A percentile compares a stretch with the other conserved stretches of the same genome.
Evolutionary conservation across 805 yeast genomes (phyloP).

Genomic region (Yamadazyma nakazawae): DNA sequence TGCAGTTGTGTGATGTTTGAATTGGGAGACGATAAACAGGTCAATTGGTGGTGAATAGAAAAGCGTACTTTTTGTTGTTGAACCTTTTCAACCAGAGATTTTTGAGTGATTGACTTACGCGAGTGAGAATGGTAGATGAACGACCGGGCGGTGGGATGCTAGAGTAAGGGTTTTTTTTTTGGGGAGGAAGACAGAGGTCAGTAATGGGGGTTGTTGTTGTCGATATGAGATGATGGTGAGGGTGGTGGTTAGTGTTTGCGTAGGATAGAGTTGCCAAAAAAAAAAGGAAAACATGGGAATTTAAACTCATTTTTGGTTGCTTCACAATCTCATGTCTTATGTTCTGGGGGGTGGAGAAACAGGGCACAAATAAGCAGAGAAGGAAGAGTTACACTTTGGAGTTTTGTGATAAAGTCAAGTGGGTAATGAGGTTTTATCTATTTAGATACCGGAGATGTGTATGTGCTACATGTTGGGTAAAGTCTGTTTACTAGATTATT

Average conservation of each 20-base stretch:
- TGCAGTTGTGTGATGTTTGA: background rate
- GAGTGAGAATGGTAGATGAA: conserved; percentile 1
- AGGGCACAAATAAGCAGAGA: background rate
- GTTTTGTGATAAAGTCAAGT: background rate
- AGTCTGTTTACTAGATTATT: no score
- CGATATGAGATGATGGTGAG: no score
- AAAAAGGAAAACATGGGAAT: no score
- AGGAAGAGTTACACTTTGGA: background rate
- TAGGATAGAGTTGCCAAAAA: no score
- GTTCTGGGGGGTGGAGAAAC: background rate
- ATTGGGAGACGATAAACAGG: background rate
- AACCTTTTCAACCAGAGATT: background rate
- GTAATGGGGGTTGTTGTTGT: no score
- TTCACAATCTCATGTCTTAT: no score
- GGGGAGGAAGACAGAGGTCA: no score
- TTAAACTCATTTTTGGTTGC: background rate
- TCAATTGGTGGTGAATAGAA: background rate
- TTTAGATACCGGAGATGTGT: no score
- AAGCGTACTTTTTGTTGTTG: conserved; percentile 4
- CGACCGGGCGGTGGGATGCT: background rate
- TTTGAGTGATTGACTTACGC: conserved; percentile 8
- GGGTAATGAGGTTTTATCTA: no score
- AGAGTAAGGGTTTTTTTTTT: no score
- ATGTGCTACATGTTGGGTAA: no score
- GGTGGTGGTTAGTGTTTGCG: no score